phyloP scores from a whole-genome alignment of 139 green algal species.

The Chlorella sp. region DNA sequence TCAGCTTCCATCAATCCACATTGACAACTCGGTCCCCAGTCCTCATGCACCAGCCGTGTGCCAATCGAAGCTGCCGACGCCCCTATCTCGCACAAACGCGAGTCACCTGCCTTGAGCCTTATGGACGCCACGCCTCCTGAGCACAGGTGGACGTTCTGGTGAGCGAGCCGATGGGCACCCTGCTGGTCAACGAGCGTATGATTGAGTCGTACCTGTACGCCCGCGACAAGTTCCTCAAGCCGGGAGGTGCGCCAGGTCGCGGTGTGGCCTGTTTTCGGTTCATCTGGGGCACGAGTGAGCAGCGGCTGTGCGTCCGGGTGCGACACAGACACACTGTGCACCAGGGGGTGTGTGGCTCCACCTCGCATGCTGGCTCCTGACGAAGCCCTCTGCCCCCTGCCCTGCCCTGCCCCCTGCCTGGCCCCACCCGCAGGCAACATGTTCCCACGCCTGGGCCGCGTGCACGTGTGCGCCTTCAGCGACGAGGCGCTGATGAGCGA shows the following conservation, averaged over 20 bases:
- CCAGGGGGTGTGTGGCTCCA: no score
- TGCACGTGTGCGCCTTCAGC: conserved; percentile 86
- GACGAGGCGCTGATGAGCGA: conserved; percentile 85
- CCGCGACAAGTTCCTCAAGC: conserved; percentile 89
- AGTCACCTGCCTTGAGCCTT: no score
- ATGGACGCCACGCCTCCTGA: no score
- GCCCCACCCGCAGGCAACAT: conserved; percentile 70
- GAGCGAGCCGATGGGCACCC: conserved; percentile 89
- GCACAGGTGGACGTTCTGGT: conserved; percentile 58
- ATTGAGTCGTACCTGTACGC: conserved; percentile 94
- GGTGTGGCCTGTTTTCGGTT: no score
- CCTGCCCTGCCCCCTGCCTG: not conserved
- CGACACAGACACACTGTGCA: no score
- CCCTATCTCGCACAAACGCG: no score
- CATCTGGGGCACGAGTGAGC: no score
- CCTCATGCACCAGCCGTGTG: no score
- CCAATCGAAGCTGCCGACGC: no score
- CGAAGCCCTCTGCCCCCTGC: not conserved
- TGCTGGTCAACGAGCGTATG: conserved; percentile 98
- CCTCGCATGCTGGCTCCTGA: not conserved
- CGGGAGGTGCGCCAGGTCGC: conserved; percentile 33
- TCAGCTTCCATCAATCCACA: not conserved
- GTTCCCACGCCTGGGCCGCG: conserved; percentile 87
- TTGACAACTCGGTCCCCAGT: no score
- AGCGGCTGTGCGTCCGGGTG: no score